phyloP scores from a whole-genome alignment of 2,329 filamentous ascomycete genomes.

The Colletotrichum horii region DNA sequence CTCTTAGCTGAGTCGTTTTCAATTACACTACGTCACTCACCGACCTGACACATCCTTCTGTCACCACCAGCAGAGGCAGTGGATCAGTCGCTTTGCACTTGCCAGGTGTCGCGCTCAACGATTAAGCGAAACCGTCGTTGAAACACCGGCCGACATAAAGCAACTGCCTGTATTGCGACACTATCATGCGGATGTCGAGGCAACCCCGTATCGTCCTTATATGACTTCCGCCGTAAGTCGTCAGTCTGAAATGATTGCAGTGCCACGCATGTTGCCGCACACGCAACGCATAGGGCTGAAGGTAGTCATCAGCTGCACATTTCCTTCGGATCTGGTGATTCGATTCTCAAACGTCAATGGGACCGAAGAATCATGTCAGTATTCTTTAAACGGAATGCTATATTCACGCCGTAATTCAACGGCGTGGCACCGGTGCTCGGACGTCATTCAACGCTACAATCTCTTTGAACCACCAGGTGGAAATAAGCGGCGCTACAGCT shows the following conservation, averaged over 20 bases:
- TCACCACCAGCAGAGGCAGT: no score
- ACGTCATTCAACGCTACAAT: background rate
- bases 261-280: no score
- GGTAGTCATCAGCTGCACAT: background rate
- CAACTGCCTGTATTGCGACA: background rate
- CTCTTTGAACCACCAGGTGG: background rate
- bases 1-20: background rate
- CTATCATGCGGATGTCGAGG: background rate
- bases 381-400: background rate
- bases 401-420: background rate
- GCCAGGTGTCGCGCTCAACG: background rate
- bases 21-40: background rate
- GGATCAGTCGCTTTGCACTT: background rate
- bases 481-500: background rate
- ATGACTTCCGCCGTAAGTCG: background rate
- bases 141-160: background rate
- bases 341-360: background rate
- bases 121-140: background rate
- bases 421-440: background rate
- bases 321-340: background rate
- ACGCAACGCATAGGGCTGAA: background rate
- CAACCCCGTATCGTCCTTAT: background rate
- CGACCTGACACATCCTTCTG: no score
- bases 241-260: background rate
- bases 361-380: background rate